These are phyloP conservation scores for Penicillium sp. DNA, from an alignment of 2,329 filamentous ascomycete species.

Conservation along the genomic window DNA sequence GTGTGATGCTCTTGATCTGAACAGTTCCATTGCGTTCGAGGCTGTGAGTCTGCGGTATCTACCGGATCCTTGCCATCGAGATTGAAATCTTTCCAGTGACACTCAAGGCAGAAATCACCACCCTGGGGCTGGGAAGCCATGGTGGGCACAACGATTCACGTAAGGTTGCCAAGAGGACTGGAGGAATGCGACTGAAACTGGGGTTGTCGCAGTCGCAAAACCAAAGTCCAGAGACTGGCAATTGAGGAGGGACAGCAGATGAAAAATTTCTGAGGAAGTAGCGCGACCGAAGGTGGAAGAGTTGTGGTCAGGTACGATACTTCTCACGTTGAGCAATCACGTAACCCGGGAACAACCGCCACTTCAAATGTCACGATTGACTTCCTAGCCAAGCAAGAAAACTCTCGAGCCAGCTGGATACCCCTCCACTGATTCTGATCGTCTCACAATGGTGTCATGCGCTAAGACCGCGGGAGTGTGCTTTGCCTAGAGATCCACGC, in stretches of 20 bases:
- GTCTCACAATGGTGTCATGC: conserved; percentile 15
- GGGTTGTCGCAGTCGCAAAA: conserved; percentile 1
- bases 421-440: conserved; percentile 4
- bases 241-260: neutral
- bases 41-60: conserved; percentile 17
- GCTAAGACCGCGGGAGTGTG: conserved; percentile 3
- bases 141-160: conserved; percentile 10
- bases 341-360: conserved; percentile 4
- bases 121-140: conserved; percentile 31
- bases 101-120: conserved; percentile 39
- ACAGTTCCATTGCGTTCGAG: conserved; percentile 28
- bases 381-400: conserved; percentile 1
- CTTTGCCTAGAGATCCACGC: conserved; percentile 8
- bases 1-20: conserved; percentile 27
- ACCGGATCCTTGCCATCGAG: conserved; percentile 29
- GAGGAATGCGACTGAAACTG: conserved; percentile 1
- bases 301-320: conserved; percentile 8
- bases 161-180: neutral
- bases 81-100: conserved; percentile 38
- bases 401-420: neutral
- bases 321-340: neutral
- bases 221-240: neutral
- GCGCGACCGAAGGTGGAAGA: conserved; percentile 7
- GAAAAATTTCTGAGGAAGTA: neutral
- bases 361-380: neutral